Evolutionary conservation across 129 eudicot species (phyloP), one percentile per base, ranked within the genome.

Genomic region (Pseudognaphalium luteoalbum): DNA sequence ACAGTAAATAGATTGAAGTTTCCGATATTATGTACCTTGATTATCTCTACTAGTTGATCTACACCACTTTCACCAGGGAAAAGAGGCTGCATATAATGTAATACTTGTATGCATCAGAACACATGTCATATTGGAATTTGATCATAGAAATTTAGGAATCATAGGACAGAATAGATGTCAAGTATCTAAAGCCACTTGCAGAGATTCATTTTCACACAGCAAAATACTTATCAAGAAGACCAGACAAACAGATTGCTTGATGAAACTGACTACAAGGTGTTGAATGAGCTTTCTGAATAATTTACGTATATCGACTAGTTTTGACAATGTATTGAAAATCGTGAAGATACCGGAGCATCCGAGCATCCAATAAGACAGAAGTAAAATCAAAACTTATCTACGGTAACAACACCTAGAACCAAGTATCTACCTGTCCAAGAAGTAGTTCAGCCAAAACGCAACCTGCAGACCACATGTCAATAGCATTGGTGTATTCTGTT

Each of bases 61-160:
- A 89, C 92, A 32, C 99, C 91, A 78, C 97, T 95, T 91, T 95
- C 99, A 28, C 99, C 99, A 33, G 99, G 97, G 85, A 95, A 95
- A 11, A 95, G 85, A 72, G 99, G 99, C 99, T 95, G 87, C 86
- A 87, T 3, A 74, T 64, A 32, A 57, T 54, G 60, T 25, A 72
- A 68, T 5, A 70, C 16, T 12, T 4, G 57, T 9, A 68, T 42
- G n/a, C 7, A 70, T 86, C 52, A 77, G 70, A 77, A 51, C 66
- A 65, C 0, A 69, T 12, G 1, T 0, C 1, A 67, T 66, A 72
- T 64, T 25, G 57, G 32, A 52, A 71, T 17, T 39, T 37, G 68
- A 28, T 67, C 66, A 17, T 54, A 54, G 3, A 0, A 14, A 47
- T 47, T 17, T 54, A 54, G 3, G 2, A 14, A 47, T 47, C 54